Evolutionary conservation across 2,329 filamentous ascomycete genomes (phyloP).

Genomic region (Aureobasidium vineae): DNA sequence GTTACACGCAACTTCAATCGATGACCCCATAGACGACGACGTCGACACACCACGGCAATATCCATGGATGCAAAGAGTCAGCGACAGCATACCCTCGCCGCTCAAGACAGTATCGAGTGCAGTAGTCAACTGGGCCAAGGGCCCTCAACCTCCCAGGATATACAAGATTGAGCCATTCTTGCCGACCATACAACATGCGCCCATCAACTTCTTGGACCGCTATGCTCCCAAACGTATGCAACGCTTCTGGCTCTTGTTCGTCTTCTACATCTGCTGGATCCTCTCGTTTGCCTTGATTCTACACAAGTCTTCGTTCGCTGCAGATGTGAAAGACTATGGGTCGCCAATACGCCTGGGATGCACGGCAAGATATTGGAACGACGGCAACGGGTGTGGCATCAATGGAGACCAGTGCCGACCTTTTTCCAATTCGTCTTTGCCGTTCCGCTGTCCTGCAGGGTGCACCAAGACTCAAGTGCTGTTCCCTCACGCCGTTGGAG

Average conservation of each 20-base stretch:
- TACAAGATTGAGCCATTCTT: constrained; percentile 57
- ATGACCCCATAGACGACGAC: constrained; percentile 25
- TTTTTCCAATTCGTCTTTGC: constrained; percentile 66
- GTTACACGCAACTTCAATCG: constrained; percentile 33
- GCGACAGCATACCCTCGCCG: constrained; percentile 33
- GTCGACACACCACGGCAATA: constrained; percentile 26
- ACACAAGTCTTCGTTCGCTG: constrained; percentile 58
- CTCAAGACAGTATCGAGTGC: constrained; percentile 28
- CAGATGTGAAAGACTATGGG: constrained; percentile 67
- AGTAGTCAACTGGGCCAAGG: constrained; percentile 47
- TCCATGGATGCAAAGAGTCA: constrained; percentile 33
- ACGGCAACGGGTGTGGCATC: constrained; percentile 69
- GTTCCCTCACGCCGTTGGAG: constrained; percentile 73
- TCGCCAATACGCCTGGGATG: constrained; percentile 65
- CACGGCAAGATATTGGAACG: constrained; percentile 65
- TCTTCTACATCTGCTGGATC: constrained; percentile 66
- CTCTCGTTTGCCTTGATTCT: constrained; percentile 67
- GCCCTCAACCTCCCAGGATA: constrained; percentile 49
- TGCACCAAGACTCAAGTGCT: constrained; percentile 65
- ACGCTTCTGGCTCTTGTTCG: constrained; percentile 57
- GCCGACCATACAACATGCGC: constrained; percentile 65
- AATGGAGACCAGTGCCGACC: constrained; percentile 73
- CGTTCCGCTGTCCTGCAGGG: constrained; percentile 72
- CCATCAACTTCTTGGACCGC: constrained; percentile 61
- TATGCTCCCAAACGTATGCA: constrained; percentile 61